Base-by-base conservation (phyloP, 441 rosid genomes). In the Breynia disticha region DNA sequence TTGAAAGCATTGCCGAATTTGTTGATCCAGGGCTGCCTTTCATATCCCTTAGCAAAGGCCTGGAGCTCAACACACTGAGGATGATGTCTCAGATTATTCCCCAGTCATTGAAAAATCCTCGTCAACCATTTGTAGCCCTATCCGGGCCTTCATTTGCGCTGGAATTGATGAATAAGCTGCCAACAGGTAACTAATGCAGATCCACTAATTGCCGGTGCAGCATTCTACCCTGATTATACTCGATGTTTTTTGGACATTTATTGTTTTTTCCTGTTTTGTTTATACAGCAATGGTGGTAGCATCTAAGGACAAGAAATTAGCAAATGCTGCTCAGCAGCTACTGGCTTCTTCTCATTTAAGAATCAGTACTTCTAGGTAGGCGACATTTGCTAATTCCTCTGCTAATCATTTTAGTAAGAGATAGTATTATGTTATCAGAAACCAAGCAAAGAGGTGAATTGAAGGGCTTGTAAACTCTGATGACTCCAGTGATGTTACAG, bases 1-100 rank as follows among this genome's bases (percentile, higher is more conserved):
- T 90, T 4, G 86, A 86, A 78, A 82, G 81, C 32, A 80, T 90
- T 59, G 79, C 84, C 4, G 83, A 71, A 42, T 73, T 72, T 69
- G 95, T 90, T 20, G 95, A 87, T 70, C 95, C 95, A 37, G 71
- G 79, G 63, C 68, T 90, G 75, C 97, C 97, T 12, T 84, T 90
- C 71, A 79, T 90, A 75, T 90, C 97, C 22, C 87, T 90, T 48
- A 90, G 97, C 72, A 90, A 90, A 73, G 97, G 94, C 20, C 71
- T 86, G 43, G 95, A 90, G 80, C 95, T 87, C 16, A 82, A 80
- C 65, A 84, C 97, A 35, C 72, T 84, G 67, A 82, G 94, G 71
- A 84, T 76, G 89, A 87, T 90, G 97, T 87, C 97, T 67, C 95
- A 90, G 75, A 82, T 90, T 11, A 90, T 90, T 63, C 94, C 95